Percentiles rank a stretch among this genome's conserved stretches.
Evolutionary conservation across 164 flowering plant species (phyloP).

Genomic region (Malania oleifera): DNA sequence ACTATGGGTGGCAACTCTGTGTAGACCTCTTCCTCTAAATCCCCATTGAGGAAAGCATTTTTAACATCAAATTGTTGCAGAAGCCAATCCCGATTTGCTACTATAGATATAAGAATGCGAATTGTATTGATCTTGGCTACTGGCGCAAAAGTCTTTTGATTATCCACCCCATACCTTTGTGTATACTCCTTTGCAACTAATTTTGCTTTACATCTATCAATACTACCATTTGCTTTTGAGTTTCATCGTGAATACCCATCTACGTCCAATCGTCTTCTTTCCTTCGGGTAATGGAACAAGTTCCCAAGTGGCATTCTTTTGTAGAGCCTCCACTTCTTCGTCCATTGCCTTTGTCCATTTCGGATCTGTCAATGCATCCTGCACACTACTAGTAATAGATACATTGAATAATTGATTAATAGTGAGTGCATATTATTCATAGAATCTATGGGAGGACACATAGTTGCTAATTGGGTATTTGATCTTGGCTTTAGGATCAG

Average conservation of each 20-base stretch:
- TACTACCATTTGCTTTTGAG: background rate
- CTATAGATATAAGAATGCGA: background rate
- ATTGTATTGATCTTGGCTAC: background rate
- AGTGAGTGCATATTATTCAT: conserved; percentile 1
- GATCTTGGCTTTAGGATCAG: conserved; percentile 4
- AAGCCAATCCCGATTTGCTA: background rate
- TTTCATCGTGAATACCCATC: background rate
- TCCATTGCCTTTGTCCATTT: background rate
- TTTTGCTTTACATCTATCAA: background rate
- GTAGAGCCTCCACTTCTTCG: background rate
- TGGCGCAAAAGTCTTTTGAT: background rate
- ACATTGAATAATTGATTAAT: background rate
- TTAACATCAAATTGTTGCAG: background rate
- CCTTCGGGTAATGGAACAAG: background rate
- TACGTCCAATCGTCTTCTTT: background rate
- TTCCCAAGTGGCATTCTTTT: background rate
- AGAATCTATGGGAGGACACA: conserved; percentile 2
- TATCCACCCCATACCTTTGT: background rate
- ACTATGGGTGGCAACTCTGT: too few species aligned
- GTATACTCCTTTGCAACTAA: background rate
- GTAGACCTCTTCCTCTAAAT: background rate
- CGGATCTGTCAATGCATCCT: background rate
- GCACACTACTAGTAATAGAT: too few species aligned
- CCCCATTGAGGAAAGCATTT: background rate
- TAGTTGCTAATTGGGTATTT: conserved; percentile 5